Conservation (phyloP, 192 early-diverging fungal genomes). For the Umbelopsis sp. region DNA sequence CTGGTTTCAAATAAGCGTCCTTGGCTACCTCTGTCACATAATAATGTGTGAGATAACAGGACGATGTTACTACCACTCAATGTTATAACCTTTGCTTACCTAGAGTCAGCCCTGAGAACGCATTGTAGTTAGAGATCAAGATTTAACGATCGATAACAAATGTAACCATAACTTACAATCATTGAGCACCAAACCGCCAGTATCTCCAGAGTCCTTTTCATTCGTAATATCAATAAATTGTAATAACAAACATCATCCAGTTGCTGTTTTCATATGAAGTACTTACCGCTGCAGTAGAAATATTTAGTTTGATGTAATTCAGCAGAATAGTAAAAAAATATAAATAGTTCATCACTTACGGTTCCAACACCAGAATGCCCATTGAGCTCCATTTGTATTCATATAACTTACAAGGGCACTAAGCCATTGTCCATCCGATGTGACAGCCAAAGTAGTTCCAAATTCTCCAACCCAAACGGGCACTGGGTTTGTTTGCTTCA, state of each 20-base stretch:
- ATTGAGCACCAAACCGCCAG: slow-evolving; percentile 33
- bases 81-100: neutral
- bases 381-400: slow-evolving; percentile 20
- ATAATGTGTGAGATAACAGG: neutral
- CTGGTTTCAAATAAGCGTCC: neutral
- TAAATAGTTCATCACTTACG: neutral
- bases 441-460: slow-evolving; percentile 31
- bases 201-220: slow-evolving; percentile 37
- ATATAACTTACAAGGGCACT: slow-evolving; percentile 27
- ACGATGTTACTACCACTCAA: neutral
- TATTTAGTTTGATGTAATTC: neutral
- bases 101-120: neutral
- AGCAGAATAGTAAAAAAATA: neutral
- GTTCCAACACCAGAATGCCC: slow-evolving; percentile 45
- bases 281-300: neutral
- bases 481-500: slow-evolving; percentile 23
- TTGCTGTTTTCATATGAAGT: neutral
- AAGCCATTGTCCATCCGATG: slow-evolving; percentile 29
- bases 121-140: too few relatives aligned
- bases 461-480: slow-evolving; percentile 40
- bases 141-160: too few relatives aligned
- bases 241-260: neutral
- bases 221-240: too few relatives aligned
- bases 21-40: neutral
- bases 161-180: slow-evolving; percentile 13